Percentiles rank a stretch among this genome's conserved stretches.
phyloP scores from a whole-genome alignment of 805 yeast genomes.

The Pichia nanzhaoensis region DNA sequence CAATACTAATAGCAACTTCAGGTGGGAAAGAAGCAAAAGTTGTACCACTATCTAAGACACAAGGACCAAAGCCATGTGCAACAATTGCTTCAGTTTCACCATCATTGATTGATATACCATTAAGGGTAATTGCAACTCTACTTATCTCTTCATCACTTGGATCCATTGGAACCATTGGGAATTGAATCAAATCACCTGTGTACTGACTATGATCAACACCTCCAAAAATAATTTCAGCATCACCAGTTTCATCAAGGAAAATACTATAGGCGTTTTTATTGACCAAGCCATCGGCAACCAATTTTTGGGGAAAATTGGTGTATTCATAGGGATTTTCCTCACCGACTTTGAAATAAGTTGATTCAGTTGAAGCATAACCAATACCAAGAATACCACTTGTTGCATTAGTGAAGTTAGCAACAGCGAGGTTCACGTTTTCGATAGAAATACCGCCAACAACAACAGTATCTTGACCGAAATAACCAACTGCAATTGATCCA shows the following conservation, averaged over 20 bases:
- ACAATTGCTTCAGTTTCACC: background rate
- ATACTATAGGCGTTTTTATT: constrained; percentile 51
- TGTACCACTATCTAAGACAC: constrained; percentile 47
- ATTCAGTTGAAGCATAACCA: constrained; percentile 61
- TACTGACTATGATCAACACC: constrained; percentile 61
- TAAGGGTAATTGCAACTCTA: constrained; percentile 9
- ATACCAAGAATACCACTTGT: constrained; percentile 65
- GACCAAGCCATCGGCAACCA: constrained; percentile 52
- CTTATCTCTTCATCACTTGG: background rate
- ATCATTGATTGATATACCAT: background rate
- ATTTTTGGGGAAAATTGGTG: constrained; percentile 55
- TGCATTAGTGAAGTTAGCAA: constrained; percentile 58
- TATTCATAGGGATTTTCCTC: constrained; percentile 35
- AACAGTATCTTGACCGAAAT: constrained; percentile 58
- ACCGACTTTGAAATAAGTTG: constrained; percentile 33
- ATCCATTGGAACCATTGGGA: constrained; percentile 3
- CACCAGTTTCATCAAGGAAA: constrained; percentile 37
- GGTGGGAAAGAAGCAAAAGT: constrained; percentile 37
- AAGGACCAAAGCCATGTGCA: constrained; percentile 20
- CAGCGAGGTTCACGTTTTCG: constrained; percentile 56
- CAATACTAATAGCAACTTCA: constrained; percentile 18
- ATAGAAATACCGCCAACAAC: constrained; percentile 42
- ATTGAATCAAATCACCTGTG: constrained; percentile 38
- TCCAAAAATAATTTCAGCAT: constrained; percentile 58
- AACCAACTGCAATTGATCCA: constrained; percentile 37